Evolutionary conservation across 73 alveolate genomes (phyloP).

Genomic region (Durusdinium trenchii): DNA sequence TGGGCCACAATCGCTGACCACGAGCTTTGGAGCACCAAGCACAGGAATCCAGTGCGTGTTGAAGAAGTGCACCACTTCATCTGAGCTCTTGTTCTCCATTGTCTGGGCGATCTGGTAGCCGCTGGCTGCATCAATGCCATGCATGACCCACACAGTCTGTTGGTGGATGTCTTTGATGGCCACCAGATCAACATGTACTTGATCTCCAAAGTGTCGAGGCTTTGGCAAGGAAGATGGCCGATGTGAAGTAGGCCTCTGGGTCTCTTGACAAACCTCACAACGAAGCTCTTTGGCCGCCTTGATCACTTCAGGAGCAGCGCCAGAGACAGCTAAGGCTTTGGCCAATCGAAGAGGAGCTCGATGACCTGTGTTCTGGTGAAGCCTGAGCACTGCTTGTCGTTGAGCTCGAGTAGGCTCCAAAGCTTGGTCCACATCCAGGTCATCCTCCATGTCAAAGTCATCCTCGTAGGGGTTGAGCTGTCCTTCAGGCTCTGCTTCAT

Average conservation of each 20-base stretch:
- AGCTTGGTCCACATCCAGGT: too few relatives aligned
- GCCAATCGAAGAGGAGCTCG: neutral
- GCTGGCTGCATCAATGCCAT: constrained; percentile 16
- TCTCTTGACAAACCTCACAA: constrained; percentile 12
- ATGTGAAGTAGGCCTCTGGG: neutral
- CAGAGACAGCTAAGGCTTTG: neutral
- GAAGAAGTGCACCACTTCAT: neutral
- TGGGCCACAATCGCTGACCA: neutral
- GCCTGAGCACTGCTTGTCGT: neutral
- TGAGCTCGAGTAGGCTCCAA: neutral
- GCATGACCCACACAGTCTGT: neutral
- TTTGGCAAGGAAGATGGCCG: neutral
- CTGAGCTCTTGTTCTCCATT: neutral
- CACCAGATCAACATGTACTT: constrained; percentile 12
- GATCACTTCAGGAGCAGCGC: neutral
- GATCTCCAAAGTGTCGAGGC: constrained; percentile 33
- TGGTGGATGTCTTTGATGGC: neutral
- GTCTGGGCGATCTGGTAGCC: neutral
- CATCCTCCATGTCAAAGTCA: too few relatives aligned
- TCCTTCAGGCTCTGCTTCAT: too few relatives aligned
- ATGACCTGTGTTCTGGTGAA: constrained; percentile 3
- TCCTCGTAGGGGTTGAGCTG: too few relatives aligned
- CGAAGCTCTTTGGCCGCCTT: neutral
- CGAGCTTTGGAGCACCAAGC: neutral
- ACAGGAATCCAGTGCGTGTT: neutral